Conservation (phyloP, 202 grass and related monocot genomes). For the Setaria viridis region DNA sequence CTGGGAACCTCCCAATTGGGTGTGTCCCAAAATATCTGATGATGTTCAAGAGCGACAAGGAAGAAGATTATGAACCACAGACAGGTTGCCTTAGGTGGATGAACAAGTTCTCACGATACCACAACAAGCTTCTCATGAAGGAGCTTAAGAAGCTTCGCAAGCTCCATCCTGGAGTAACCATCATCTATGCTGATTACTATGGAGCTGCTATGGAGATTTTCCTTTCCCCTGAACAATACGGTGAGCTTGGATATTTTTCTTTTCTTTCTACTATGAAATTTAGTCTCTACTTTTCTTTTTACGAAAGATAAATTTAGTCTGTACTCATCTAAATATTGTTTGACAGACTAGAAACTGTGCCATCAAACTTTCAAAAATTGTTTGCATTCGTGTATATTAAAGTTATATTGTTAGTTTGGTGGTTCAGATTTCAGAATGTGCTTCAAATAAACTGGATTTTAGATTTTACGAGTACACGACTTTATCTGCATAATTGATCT, state of each 20-base stretch:
- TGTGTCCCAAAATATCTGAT: constrained; percentile 63
- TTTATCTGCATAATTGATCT: neutral
- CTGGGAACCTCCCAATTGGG: constrained; percentile 70
- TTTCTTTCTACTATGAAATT: constrained; percentile 5
- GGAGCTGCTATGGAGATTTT: constrained; percentile 66
- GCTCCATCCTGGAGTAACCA: constrained; percentile 45
- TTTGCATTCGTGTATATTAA: neutral
- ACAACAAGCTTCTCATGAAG: constrained; percentile 57
- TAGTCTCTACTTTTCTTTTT: neutral
- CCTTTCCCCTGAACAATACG: constrained; percentile 54
- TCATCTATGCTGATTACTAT: constrained; percentile 77
- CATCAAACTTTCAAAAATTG: neutral
- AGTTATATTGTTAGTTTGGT: neutral
- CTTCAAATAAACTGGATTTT: neutral
- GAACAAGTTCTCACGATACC: constrained; percentile 70
- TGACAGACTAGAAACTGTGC: neutral
- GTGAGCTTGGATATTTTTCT: constrained; percentile 32
- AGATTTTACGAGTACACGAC: neutral
- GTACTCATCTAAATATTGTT: neutral
- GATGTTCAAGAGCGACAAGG: constrained; percentile 51
- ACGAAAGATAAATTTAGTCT: neutral
- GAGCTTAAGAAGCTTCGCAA: constrained; percentile 57
- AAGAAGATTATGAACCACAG: constrained; percentile 62
- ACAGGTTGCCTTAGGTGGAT: constrained; percentile 69
- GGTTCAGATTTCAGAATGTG: neutral